Evolutionary conservation across 1,284 basidiomycete genomes (phyloP), one percentile per base, ranked within the genome.

Genomic region (Boletellus dicymbophilus): DNA sequence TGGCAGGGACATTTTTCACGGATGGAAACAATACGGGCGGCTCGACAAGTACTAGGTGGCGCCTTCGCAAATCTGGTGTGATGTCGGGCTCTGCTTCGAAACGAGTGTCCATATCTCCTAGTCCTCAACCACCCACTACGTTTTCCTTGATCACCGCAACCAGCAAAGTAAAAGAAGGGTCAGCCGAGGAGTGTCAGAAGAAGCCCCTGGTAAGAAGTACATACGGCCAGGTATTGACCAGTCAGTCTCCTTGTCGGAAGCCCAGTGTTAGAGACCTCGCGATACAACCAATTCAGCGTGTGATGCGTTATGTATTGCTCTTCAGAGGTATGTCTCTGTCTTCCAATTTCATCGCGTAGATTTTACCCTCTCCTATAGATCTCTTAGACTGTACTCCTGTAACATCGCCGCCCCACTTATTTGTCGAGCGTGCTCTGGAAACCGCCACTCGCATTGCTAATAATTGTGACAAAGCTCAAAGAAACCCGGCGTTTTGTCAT

Each of bases 261-360:
- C 43, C 48, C 22, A 65, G 59, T 39, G 61, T 66, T 15, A 59
- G 83, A 47, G 85, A 88, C 52, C 69, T 88, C 10, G 85, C 82
- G 5, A 88, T 88, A 54, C 70, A 84, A 53, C 85, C 85, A 20
- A 81, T 81, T 15, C 85, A 88, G 67, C 71, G 85, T 45, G 78
- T 86, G 22, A 83, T 81, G 73, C 75, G 85, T 57, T 88, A 88
- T 66, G 83, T 84, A 11, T 57, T 88, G 44, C 71, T 87, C 40
- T 88, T 81, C 57, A 75, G 75, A 71, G 84, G 85, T 85, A 50
- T 47, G 76, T 44, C n/a, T 44, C 25, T 54, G 3, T 44, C 20
- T 36, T 8, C 4, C 10, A 30, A 51, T 40, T 28, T 50, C 37
- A 4, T 23, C 26, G 44, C 20, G 13, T 33, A 36, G 36, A 18